Conservation (phyloP, 2,329 filamentous ascomycete species). For the Phaeosphaeriaceae sp. region DNA sequence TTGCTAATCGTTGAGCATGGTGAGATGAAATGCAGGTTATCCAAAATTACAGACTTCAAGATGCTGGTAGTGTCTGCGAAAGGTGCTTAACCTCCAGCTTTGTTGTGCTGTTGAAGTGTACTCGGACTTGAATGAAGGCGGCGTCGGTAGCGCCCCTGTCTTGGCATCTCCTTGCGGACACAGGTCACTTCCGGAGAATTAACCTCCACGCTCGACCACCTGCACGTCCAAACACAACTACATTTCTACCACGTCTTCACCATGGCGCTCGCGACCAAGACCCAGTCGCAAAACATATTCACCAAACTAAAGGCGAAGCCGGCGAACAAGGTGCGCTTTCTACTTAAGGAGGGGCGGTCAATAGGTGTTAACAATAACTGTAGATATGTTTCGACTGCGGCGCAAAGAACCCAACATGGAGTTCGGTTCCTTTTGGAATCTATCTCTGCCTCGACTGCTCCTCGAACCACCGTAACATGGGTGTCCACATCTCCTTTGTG, state of each 20-base stretch:
- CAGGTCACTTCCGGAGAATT: conserved; percentile 34
- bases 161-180: conserved; percentile 14
- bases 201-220: conserved; percentile 33
- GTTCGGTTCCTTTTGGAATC: conserved; percentile 94
- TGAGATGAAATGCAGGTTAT: no score
- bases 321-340: conserved; percentile 82
- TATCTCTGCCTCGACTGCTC: conserved; percentile 99
- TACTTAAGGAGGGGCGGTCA: conserved; percentile 21
- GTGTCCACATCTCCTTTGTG: conserved; percentile 98
- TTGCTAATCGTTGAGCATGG: not conserved
- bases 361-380: conserved; percentile 26
- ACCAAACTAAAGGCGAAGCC: conserved; percentile 94
- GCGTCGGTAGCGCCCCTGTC: not conserved
- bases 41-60: no score
- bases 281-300: conserved; percentile 96
- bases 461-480: conserved; percentile 94
- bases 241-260: conserved; percentile 28
- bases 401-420: conserved; percentile 98
- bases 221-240: conserved; percentile 24
- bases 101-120: not conserved
- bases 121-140: not conserved
- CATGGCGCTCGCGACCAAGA: conserved; percentile 80
- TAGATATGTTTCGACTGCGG: conserved; percentile 98
- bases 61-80: no score
- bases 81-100: no score